phyloP scores from a whole-genome alignment of 345 rosid species.

The Lepidium didymum region DNA sequence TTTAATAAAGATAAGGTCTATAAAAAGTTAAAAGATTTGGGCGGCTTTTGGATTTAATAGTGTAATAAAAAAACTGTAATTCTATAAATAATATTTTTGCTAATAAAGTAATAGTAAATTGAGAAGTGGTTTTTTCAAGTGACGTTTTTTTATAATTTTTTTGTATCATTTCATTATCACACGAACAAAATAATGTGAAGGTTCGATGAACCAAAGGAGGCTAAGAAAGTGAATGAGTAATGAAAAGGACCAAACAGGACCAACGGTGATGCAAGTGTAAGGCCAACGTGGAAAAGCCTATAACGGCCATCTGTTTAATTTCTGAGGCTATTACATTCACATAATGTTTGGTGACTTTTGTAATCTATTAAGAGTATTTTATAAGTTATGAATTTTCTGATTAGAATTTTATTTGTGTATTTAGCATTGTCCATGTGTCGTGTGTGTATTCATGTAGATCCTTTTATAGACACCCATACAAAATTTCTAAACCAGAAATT shows the following conservation, averaged over 20 bases:
- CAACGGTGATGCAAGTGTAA: not conserved
- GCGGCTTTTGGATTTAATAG: not conserved
- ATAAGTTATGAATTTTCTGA: not conserved
- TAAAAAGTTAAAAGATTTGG: not conserved
- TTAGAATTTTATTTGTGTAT: not conserved
- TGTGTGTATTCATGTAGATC: not conserved
- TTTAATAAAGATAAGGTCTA: not conserved
- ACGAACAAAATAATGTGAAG: not conserved
- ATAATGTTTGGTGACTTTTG: not conserved
- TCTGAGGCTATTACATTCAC: constrained; percentile 11
- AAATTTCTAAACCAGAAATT: no score
- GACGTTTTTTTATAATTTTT: no score
- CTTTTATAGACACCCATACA: no score
- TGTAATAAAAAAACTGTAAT: not conserved
- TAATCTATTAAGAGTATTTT: not conserved
- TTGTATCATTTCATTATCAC: no score
- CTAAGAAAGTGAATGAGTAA: not conserved
- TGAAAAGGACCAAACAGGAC: constrained; percentile 7
- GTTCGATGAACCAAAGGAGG: constrained; percentile 22
- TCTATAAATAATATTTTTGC: no score
- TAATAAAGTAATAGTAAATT: no score
- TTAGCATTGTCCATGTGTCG: not conserved
- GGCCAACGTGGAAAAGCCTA: constrained; percentile 17
- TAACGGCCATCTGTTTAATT: constrained; percentile 5
- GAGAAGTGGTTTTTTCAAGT: no score